phyloP scores from a whole-genome alignment of 495 filamentous ascomycete genomes.

The Thermochaetoides thermophila region DNA sequence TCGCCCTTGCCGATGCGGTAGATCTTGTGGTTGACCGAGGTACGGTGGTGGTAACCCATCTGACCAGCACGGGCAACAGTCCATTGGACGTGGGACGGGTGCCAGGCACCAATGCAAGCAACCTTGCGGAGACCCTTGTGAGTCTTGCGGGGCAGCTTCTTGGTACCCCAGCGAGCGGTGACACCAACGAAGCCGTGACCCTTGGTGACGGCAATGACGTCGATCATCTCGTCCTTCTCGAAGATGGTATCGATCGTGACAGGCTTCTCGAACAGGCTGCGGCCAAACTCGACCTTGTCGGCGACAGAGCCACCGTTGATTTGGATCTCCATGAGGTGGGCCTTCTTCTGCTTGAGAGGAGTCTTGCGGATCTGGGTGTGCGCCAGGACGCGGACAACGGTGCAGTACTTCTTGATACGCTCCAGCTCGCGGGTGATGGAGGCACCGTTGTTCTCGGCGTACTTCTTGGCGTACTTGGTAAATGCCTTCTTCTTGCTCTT shows the following conservation, averaged over 20 bases:
- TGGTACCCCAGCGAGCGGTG: slow-evolving; percentile 96
- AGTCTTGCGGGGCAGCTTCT: slow-evolving; percentile 99
- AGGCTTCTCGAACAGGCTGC: slow-evolving; percentile 95
- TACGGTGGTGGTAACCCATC: slow-evolving; percentile 99
- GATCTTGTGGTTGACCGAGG: slow-evolving; percentile 99
- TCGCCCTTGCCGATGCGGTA: slow-evolving; percentile 92
- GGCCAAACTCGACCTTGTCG: slow-evolving; percentile 92
- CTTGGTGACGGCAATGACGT: slow-evolving; percentile 99
- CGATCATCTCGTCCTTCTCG: slow-evolving; percentile 99
- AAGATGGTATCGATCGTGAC: slow-evolving; percentile 87
- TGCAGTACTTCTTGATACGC: slow-evolving; percentile 99
- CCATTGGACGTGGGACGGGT: slow-evolving; percentile 99
- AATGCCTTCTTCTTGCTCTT: slow-evolving; percentile 99
- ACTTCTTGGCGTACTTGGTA: slow-evolving; percentile 99
- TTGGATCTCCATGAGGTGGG: slow-evolving; percentile 99
- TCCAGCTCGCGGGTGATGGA: slow-evolving; percentile 92
- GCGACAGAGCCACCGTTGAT: slow-evolving; percentile 91
- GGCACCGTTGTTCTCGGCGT: slow-evolving; percentile 78
- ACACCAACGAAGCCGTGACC: slow-evolving; percentile 98
- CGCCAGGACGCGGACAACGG: slow-evolving; percentile 95
- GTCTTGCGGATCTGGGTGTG: slow-evolving; percentile 99
- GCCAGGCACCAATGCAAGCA: slow-evolving; percentile 99
- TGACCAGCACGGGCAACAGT: slow-evolving; percentile 99
- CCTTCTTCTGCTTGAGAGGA: slow-evolving; percentile 99
- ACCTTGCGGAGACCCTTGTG: slow-evolving; percentile 99